Evolutionary conservation across 2,329 filamentous ascomycete species (phyloP).

Genomic region (Metarhizium rileyi): DNA sequence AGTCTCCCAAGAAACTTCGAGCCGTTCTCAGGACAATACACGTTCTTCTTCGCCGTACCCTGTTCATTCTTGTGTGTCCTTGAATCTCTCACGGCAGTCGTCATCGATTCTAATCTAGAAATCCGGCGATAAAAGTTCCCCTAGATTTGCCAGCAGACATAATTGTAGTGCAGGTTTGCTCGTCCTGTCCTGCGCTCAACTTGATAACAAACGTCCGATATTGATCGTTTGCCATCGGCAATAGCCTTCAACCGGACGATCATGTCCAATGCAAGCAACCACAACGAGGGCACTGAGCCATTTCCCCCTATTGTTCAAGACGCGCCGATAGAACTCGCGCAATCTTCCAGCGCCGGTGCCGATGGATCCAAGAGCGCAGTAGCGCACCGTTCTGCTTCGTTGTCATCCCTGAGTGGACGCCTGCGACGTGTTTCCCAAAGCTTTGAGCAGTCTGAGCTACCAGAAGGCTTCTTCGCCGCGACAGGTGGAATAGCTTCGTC

Average conservation of each 20-base stretch:
- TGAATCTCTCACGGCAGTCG: too few species aligned
- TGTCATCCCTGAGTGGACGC: constrained; percentile 21
- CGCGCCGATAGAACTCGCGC: constrained; percentile 1
- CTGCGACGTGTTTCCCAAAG: constrained; percentile 23
- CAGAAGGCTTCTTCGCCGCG: constrained; percentile 37
- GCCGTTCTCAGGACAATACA: too few species aligned
- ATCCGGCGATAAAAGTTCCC: too few species aligned
- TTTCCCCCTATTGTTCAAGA: constrained; percentile 16
- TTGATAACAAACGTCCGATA: not conserved
- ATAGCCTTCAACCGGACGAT: not conserved
- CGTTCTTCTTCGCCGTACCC: too few species aligned
- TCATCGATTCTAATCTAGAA: too few species aligned
- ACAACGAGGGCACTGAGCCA: constrained; percentile 13
- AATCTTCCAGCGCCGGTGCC: constrained; percentile 1
- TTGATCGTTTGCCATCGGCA: not conserved
- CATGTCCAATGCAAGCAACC: constrained; percentile 4
- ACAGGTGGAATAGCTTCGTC: constrained; percentile 36
- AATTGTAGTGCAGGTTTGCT: not conserved
- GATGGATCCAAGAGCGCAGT: constrained; percentile 5
- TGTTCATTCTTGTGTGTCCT: too few species aligned
- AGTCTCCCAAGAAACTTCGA: too few species aligned
- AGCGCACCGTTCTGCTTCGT: constrained; percentile 18
- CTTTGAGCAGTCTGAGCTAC: constrained; percentile 37
- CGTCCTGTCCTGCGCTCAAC: not conserved
- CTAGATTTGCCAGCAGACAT: not conserved